Conservation (phyloP, 176 grass and related monocot species). For the Tuctoria greenei region DNA sequence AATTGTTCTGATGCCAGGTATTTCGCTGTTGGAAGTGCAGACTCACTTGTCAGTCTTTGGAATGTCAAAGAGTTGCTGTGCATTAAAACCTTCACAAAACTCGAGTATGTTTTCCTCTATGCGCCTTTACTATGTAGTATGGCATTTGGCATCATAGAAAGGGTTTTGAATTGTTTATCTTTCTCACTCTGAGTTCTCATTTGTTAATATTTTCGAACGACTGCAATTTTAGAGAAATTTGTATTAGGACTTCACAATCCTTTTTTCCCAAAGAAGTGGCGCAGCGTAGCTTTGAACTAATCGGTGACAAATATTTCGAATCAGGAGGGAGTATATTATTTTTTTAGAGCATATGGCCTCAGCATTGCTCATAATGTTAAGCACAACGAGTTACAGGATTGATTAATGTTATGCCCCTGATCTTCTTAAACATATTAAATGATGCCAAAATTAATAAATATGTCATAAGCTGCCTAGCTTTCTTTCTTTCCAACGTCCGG, state of each 20-base stretch:
- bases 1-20: constrained; percentile 60
- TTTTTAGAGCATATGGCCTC: background rate
- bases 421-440: background rate
- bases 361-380: background rate
- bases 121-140: background rate
- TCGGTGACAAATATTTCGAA: no score
- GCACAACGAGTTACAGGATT: background rate
- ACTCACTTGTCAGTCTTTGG: constrained; percentile 99
- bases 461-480: no score
- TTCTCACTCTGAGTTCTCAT: background rate
- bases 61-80: constrained; percentile 90
- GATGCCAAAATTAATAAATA: background rate
- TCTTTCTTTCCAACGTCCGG: no score
- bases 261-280: background rate
- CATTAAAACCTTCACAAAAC: constrained; percentile 94
- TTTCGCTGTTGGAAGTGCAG: constrained; percentile 98
- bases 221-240: background rate
- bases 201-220: background rate
- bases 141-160: background rate
- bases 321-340: no score
- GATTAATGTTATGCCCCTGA: background rate
- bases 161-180: background rate
- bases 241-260: background rate
- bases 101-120: constrained; percentile 60
- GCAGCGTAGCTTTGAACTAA: background rate